These are phyloP conservation scores for Ceratobasidium papillatum DNA, from an alignment of 1,284 basidiomycete genomes.

Conservation along the genomic window DNA sequence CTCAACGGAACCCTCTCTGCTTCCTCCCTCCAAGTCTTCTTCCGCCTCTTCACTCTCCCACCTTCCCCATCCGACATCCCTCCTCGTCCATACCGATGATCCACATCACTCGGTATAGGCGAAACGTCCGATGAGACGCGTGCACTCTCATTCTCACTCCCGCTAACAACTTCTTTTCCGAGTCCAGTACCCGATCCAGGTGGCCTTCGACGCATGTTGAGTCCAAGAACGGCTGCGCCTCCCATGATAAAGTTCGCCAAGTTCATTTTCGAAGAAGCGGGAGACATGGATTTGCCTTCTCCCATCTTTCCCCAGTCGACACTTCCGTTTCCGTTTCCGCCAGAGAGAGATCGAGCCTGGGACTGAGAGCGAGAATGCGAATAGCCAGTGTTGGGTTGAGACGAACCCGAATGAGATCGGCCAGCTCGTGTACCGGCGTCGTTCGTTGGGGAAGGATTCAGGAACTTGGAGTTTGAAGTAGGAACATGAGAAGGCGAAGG, in stretches of 20 bases:
- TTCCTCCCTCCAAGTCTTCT: constrained; percentile 20
- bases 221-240: constrained; percentile 21
- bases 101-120: constrained; percentile 16
- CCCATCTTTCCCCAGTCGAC: constrained; percentile 6
- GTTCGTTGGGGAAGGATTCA: background rate
- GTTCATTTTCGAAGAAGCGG: constrained; percentile 33
- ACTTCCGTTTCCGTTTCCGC: constrained; percentile 1
- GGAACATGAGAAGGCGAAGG: constrained; percentile 17
- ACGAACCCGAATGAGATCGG: constrained; percentile 27
- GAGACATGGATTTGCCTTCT: constrained; percentile 19
- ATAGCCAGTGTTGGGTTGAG: background rate
- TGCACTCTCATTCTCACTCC: constrained; percentile 37
- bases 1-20: constrained; percentile 3
- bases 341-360: constrained; percentile 25
- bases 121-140: constrained; percentile 17
- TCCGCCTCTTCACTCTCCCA: constrained; percentile 15
- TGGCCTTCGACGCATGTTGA: constrained; percentile 4
- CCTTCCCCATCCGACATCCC: constrained; percentile 33
- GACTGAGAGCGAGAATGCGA: constrained; percentile 30
- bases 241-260: constrained; percentile 38
- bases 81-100: background rate
- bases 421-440: background rate
- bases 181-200: background rate
- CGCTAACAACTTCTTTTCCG: constrained; percentile 14
- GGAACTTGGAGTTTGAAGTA: background rate